A percentile compares a stretch with the other conserved stretches of the same genome.
These are phyloP conservation scores for Epichloe typhina DNA, from an alignment of 2,329 filamentous ascomycete genomes.

Conservation along the genomic window DNA sequence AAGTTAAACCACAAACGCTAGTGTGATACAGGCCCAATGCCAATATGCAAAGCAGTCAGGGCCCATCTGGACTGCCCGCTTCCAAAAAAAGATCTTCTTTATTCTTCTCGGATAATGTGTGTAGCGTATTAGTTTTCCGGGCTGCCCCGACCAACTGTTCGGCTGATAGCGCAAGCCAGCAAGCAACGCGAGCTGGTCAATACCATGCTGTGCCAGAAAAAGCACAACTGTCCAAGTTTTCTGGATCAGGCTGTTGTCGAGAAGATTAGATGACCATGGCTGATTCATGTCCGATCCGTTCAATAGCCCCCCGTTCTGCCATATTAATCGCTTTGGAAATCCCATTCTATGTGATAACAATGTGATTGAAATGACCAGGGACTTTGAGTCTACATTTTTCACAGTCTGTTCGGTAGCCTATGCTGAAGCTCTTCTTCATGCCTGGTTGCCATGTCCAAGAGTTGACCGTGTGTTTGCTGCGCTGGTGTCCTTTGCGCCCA, in stretches of 20 bases:
- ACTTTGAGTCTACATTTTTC: slow-evolving; percentile 65
- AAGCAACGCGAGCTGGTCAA: too few relatives aligned
- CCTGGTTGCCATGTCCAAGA: slow-evolving; percentile 48
- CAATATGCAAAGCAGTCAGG: neutral
- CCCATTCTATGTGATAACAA: slow-evolving; percentile 47
- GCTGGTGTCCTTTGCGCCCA: slow-evolving; percentile 40
- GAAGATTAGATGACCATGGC: neutral
- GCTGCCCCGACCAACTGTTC: neutral
- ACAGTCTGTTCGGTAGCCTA: slow-evolving; percentile 66
- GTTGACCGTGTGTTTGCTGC: slow-evolving; percentile 46
- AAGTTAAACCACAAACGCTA: neutral
- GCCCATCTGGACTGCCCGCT: neutral
- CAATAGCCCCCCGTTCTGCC: neutral
- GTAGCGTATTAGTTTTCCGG: neutral
- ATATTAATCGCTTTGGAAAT: neutral
- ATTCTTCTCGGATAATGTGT: neutral
- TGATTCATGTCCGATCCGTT: neutral
- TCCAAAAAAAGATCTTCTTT: neutral
- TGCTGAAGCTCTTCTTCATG: slow-evolving; percentile 60
- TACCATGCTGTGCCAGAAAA: too few relatives aligned
- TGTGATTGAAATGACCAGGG: slow-evolving; percentile 71
- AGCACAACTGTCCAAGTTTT: neutral
- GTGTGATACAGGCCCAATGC: neutral
- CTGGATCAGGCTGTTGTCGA: too few relatives aligned
- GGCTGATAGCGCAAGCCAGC: neutral